Conservation (phyloP, 208 protist species). For the Leptomonas pyrrhocoris region DNA sequence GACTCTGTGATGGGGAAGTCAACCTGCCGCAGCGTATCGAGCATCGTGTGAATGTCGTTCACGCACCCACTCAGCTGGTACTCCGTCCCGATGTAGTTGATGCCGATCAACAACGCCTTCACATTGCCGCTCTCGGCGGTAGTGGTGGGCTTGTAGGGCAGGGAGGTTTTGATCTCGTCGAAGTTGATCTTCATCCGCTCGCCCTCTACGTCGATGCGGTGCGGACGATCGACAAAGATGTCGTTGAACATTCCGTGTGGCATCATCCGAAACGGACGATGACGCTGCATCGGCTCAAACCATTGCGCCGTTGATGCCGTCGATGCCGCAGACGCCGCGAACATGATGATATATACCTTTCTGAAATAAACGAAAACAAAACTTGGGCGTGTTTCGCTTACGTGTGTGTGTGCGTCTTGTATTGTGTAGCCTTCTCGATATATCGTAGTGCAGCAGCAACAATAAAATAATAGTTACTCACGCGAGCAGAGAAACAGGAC, state of each 20-base stretch:
- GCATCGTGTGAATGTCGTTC: conserved; percentile 86
- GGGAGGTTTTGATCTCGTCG: conserved; percentile 67
- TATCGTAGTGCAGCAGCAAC: too few relatives aligned
- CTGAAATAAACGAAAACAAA: too few relatives aligned
- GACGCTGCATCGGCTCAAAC: conserved; percentile 22
- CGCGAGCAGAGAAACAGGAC: too few relatives aligned
- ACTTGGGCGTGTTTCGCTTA: too few relatives aligned
- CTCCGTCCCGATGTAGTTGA: conserved; percentile 84
- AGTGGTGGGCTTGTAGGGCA: conserved; percentile 65
- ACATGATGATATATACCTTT: too few relatives aligned
- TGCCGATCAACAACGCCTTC: conserved; percentile 89
- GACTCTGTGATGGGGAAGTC: conserved; percentile 81
- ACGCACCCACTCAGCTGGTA: conserved; percentile 81
- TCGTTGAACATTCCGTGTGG: conserved; percentile 53
- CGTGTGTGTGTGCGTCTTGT: too few relatives aligned
- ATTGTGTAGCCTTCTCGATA: too few relatives aligned
- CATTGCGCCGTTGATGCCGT: too few relatives aligned
- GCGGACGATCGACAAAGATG: conserved; percentile 50
- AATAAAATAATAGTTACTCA: too few relatives aligned
- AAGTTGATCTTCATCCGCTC: conserved; percentile 50
- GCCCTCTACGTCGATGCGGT: conserved; percentile 57
- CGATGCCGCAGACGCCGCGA: too few relatives aligned
- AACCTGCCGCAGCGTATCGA: conserved; percentile 77
- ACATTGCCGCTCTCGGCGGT: conserved; percentile 61
- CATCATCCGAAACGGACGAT: conserved; percentile 23